Base-by-base conservation (phyloP, 805 yeast genomes). In the Metschnikowia kunwiensis region DNA sequence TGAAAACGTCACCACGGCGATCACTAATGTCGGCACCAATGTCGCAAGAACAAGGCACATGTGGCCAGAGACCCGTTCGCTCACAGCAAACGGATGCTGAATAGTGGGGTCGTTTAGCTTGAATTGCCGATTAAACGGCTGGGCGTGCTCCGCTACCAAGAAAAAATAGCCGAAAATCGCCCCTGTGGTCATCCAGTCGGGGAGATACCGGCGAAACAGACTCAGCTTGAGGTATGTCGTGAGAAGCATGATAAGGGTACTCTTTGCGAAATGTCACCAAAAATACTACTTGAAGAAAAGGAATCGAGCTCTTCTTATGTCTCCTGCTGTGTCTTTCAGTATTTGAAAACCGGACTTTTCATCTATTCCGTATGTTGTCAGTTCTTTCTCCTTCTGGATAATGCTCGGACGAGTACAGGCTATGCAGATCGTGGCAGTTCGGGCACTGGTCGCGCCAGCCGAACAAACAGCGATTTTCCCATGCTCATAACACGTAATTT, bases 81-180 rank as follows among this genome's bases (percentile, higher is more conserved):
- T 21, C 1, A 27, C 32, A 3, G 66, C 55, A 34, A 61, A 64
- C 6, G 70, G 70, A 44, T 65, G 68, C 24, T 62, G 56, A 27
- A 65, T 54, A 8, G 61, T 40, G 6, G 49, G 46, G 41, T 65
- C 69, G 19, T 46, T 39, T 15, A 61, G 36, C 17, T 55, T 53
- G 40, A 65, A 65, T 41, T 65, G 65, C 32, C 70, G 53, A 22
- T 48, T 35, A 38, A 64, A 65, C 8, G 70, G 71, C 34, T 35
- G 43, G 5, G 65, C 56, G 7, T 43, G 43, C 36, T 65, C 68
- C 5, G 65, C 61, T 9, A 62, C 49, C 13, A 44, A 22, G 34
- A 60, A 54, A 38, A 64, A 64, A 32, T 51, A 55, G 7, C 43
- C 39, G 12, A 59, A 21, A 21, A 64, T 43, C 10, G 35, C 52